phyloP scores from a whole-genome alignment of 495 filamentous ascomycete genomes.

The Tuber calosporum region DNA sequence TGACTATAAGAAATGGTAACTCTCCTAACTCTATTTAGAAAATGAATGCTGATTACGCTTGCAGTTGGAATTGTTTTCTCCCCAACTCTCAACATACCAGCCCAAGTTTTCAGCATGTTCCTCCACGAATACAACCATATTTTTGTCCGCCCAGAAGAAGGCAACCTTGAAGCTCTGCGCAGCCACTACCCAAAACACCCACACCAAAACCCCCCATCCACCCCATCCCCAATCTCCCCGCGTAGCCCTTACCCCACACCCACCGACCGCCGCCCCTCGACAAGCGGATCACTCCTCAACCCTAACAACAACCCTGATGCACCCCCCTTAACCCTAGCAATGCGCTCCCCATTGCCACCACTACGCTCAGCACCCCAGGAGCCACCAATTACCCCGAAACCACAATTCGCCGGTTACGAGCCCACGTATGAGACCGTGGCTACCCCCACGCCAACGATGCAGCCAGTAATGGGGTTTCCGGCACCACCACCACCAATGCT shows the following conservation, averaged over 20 bases:
- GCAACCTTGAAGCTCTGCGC: conserved; percentile 40
- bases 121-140: conserved; percentile 82
- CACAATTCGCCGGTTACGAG: conserved; percentile 29
- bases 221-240: conserved; percentile 13
- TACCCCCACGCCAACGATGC: conserved; percentile 24
- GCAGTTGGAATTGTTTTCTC: conserved; percentile 92
- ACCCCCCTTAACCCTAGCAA: conserved; percentile 19
- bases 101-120: conserved; percentile 87
- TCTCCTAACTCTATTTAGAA: background rate
- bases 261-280: conserved; percentile 6
- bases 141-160: conserved; percentile 63
- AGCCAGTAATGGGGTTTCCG: conserved; percentile 26
- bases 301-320: conserved; percentile 1
- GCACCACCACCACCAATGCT: conserved; percentile 5
- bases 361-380: conserved; percentile 22
- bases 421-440: conserved; percentile 28
- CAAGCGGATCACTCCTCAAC: conserved; percentile 6
- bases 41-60: conserved; percentile 7
- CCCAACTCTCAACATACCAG: conserved; percentile 94
- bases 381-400: conserved; percentile 35
- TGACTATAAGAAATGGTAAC: conserved; percentile 76
- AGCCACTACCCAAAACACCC: background rate
- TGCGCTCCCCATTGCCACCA: conserved; percentile 32
- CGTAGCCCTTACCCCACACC: conserved; percentile 20
- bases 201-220: conserved; percentile 17